Conservation (phyloP, 495 filamentous ascomycete genomes). For the Chaetomidium leptoderma region DNA sequence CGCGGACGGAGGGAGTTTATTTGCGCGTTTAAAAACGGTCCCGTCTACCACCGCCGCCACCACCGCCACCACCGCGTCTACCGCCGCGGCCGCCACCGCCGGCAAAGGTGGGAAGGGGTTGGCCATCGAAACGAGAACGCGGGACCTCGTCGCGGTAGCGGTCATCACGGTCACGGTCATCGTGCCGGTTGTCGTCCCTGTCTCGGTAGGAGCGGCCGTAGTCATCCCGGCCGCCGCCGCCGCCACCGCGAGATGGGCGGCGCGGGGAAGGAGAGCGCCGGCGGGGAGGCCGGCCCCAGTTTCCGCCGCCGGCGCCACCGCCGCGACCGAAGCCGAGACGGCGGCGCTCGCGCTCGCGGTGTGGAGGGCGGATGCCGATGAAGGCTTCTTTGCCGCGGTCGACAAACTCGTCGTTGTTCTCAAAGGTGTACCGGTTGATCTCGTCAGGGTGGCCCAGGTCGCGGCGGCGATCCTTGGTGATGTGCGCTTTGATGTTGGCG, state of each 20-base stretch:
- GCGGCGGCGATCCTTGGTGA: slow-evolving; percentile 44
- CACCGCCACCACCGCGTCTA: slow-evolving; percentile 20
- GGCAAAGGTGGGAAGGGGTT: slow-evolving; percentile 27
- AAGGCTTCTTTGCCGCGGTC: slow-evolving; percentile 72
- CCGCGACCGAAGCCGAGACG: slow-evolving; percentile 16
- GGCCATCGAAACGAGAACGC: slow-evolving; percentile 30
- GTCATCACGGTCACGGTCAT: slow-evolving; percentile 7
- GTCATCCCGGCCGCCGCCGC: slow-evolving; percentile 9
- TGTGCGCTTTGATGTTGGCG: slow-evolving; percentile 55
- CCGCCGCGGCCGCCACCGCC: slow-evolving; percentile 17
- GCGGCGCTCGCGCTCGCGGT: slow-evolving; percentile 36
- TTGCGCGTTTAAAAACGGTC: slow-evolving; percentile 4
- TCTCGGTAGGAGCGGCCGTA: slow-evolving; percentile 3
- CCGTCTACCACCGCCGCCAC: slow-evolving; percentile 13
- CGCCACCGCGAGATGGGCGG: slow-evolving; percentile 3
- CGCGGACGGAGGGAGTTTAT: background rate
- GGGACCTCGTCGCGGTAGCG: slow-evolving; percentile 20
- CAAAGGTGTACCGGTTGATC: slow-evolving; percentile 69
- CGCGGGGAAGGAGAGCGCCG: slow-evolving; percentile 10
- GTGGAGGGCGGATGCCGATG: slow-evolving; percentile 50
- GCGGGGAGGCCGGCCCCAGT: background rate
- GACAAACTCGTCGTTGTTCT: slow-evolving; percentile 64
- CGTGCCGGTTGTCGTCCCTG: background rate
- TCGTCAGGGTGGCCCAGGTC: slow-evolving; percentile 57
- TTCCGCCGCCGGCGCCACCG: slow-evolving; percentile 2